Evolutionary conservation across 2,329 filamentous ascomycete species (phyloP).

Genomic region (Ophiostoma angusticollis): DNA sequence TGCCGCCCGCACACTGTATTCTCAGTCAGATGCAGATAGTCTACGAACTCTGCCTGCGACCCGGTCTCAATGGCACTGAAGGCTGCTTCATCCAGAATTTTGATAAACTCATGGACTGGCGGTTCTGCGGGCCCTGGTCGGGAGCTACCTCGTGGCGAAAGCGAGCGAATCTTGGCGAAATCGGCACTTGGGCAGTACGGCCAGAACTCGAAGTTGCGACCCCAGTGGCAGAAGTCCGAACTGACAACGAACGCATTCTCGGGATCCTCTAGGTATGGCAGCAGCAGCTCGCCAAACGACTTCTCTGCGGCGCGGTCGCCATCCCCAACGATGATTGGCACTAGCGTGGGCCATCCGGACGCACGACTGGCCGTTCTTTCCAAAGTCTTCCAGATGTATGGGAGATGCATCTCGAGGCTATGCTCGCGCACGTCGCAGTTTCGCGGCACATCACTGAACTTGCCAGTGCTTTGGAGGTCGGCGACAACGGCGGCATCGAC

Average conservation of each 20-base stretch:
- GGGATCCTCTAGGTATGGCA: constrained; percentile 64
- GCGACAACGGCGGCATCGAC: constrained; percentile 48
- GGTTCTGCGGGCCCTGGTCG: constrained; percentile 26
- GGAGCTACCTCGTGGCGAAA: constrained; percentile 16
- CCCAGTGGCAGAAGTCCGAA: constrained; percentile 98
- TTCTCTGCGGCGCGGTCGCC: constrained; percentile 55
- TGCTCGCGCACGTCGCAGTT: constrained; percentile 70
- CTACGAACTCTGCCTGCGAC: constrained; percentile 54
- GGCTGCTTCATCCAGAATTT: constrained; percentile 61
- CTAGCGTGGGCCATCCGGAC: constrained; percentile 62
- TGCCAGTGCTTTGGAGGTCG: constrained; percentile 35
- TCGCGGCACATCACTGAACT: constrained; percentile 52
- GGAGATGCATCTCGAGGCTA: constrained; percentile 92
- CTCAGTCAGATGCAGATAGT: constrained; percentile 55
- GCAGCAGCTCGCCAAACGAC: constrained; percentile 54
- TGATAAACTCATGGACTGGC: constrained; percentile 75
- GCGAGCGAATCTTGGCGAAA: constrained; percentile 28
- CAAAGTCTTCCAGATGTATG: constrained; percentile 75
- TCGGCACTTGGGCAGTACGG: constrained; percentile 51
- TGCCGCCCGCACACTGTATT: constrained; percentile 94
- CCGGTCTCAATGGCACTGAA: constrained; percentile 79
- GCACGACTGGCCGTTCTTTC: constrained; percentile 31
- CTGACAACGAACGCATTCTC: constrained; percentile 75
- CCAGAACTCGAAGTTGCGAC: constrained; percentile 67
- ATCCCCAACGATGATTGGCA: constrained; percentile 77